Evolutionary conservation across 306 rosid species (phyloP).

Genomic region (Corylus avellana): DNA sequence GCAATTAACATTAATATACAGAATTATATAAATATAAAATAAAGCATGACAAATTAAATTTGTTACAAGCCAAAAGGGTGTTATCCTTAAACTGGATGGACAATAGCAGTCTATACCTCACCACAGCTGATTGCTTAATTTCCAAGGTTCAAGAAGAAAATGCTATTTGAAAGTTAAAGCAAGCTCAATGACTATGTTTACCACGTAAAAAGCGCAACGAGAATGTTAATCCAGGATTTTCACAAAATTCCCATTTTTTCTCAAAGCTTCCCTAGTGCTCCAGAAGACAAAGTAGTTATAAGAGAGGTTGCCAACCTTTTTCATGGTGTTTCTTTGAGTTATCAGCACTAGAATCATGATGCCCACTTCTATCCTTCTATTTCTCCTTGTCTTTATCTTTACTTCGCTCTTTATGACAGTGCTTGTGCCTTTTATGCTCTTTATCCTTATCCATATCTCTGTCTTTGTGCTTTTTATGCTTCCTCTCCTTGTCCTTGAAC

Average conservation of each 20-base stretch:
- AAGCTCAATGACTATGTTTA: neutral
- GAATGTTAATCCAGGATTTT: neutral
- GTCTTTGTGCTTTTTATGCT: slow-evolving; percentile 86
- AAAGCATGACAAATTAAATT: neutral
- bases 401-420: slow-evolving; percentile 79
- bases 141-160: neutral
- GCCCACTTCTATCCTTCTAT: slow-evolving; percentile 84
- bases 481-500: slow-evolving; percentile 89
- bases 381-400: slow-evolving; percentile 93
- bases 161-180: neutral
- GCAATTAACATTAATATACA: neutral
- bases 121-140: slow-evolving; percentile 2
- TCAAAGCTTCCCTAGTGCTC: neutral
- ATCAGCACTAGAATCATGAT: slow-evolving; percentile 80
- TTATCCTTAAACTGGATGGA: slow-evolving; percentile 11
- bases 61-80: neutral
- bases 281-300: slow-evolving; percentile 26
- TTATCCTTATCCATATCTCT: slow-evolving; percentile 83
- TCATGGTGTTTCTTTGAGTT: slow-evolving; percentile 90
- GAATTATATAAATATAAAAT: neutral
- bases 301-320: slow-evolving; percentile 61
- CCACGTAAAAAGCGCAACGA: neutral
- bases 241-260: slow-evolving; percentile 13
- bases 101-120: slow-evolving; percentile 5
- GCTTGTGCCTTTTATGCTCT: slow-evolving; percentile 95